Percentiles rank a stretch among this genome's conserved stretches.
Evolutionary conservation across 495 filamentous ascomycete species (phyloP).

Genomic region (Hyphodiscus hymeniophilus): DNA sequence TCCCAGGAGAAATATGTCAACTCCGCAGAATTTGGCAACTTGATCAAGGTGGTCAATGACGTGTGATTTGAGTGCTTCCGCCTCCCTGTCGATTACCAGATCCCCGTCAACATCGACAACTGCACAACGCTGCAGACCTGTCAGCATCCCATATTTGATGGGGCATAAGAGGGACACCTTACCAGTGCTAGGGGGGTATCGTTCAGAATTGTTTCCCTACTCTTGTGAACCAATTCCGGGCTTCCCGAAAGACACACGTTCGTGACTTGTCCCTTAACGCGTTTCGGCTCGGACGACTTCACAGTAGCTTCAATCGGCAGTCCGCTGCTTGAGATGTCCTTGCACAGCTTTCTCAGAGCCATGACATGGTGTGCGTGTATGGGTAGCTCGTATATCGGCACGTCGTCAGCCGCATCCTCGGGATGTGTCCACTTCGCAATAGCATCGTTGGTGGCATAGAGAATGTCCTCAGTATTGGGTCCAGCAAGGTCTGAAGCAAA

Average conservation of each 20-base stretch:
- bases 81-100: slow-evolving; percentile 71
- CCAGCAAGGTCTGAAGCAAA: slow-evolving; percentile 87
- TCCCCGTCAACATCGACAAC: slow-evolving; percentile 87
- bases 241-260: slow-evolving; percentile 86
- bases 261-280: slow-evolving; percentile 69
- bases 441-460: slow-evolving; percentile 77
- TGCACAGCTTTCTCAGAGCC: slow-evolving; percentile 65
- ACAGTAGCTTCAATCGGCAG: slow-evolving; percentile 73
- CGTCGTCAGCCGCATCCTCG: slow-evolving; percentile 72
- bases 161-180: slow-evolving; percentile 26
- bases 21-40: slow-evolving; percentile 76
- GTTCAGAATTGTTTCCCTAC: slow-evolving; percentile 75
- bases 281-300: slow-evolving; percentile 73
- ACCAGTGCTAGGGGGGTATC: slow-evolving; percentile 84
- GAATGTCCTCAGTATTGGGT: slow-evolving; percentile 82
- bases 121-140: slow-evolving; percentile 63
- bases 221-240: slow-evolving; percentile 73
- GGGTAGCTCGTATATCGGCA: slow-evolving; percentile 75
- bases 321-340: slow-evolving; percentile 59
- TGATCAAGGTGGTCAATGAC: slow-evolving; percentile 80
- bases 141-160: slow-evolving; percentile 4
- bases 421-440: slow-evolving; percentile 87
- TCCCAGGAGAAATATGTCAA: slow-evolving; percentile 90
- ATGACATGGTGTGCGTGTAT: slow-evolving; percentile 81
- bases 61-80: slow-evolving; percentile 48